phyloP scores from a whole-genome alignment of 768 basidiomycete genomes.

The Xerocomus potaroensis region DNA sequence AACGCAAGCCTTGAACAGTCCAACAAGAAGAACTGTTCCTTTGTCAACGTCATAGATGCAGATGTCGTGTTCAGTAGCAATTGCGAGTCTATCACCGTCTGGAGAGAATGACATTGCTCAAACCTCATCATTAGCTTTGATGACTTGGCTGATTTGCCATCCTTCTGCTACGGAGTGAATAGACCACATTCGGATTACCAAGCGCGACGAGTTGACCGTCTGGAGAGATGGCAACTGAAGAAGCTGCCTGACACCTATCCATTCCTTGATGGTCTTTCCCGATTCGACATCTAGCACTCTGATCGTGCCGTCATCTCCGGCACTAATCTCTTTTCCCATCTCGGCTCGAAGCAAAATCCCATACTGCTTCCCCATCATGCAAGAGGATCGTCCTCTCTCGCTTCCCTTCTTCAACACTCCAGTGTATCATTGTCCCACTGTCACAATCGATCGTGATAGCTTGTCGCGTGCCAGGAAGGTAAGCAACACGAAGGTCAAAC shows the following conservation, averaged over 20 bases:
- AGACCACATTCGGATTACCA: background rate
- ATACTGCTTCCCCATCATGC: background rate
- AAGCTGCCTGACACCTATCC: background rate
- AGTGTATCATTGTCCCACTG: background rate
- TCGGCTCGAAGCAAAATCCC: background rate
- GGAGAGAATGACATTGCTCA: background rate
- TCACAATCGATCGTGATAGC: background rate
- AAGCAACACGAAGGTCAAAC: background rate
- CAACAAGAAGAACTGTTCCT: background rate
- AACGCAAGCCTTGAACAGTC: background rate
- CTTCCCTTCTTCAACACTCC: background rate
- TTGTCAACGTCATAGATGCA: background rate
- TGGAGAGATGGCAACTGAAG: background rate
- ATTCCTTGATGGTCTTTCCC: background rate
- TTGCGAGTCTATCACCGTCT: background rate
- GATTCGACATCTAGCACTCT: constrained; percentile 4
- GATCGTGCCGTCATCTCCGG: background rate
- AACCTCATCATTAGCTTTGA: background rate
- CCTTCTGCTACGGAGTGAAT: background rate
- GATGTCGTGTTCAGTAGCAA: background rate
- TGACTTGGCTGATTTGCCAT: background rate
- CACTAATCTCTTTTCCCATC: constrained; percentile 5
- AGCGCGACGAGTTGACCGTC: constrained; percentile 1
- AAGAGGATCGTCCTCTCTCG: background rate
- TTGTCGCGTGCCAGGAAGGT: constrained; percentile 1